Percentiles rank a stretch among this genome's conserved stretches.
Conservation (phyloP, 2,329 filamentous ascomycete species). For the Boeremia exigua region DNA sequence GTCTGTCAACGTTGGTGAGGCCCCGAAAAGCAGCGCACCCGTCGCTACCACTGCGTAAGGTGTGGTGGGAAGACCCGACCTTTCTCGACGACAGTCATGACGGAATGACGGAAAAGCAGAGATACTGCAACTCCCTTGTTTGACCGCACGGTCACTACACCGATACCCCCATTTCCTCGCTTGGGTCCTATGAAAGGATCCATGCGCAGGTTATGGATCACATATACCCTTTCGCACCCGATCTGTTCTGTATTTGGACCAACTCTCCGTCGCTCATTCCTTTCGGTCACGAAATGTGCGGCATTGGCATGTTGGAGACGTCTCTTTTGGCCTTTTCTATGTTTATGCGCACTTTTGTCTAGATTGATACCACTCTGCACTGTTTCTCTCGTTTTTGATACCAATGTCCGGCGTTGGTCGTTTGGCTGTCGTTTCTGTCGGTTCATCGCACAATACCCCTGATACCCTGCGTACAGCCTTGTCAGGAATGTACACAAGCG, state of each 20-base stretch:
- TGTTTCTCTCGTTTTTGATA: slow-evolving; percentile 49
- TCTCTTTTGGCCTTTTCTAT: slow-evolving; percentile 40
- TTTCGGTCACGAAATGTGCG: slow-evolving; percentile 41
- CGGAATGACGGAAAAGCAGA: slow-evolving; percentile 54
- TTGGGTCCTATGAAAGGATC: slow-evolving; percentile 34
- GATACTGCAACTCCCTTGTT: slow-evolving; percentile 47
- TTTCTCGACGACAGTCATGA: slow-evolving; percentile 50
- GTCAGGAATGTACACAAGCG: slow-evolving; percentile 49
- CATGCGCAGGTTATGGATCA: slow-evolving; percentile 40
- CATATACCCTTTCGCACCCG: slow-evolving; percentile 41
- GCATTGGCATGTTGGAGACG: slow-evolving; percentile 45
- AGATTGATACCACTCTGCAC: slow-evolving; percentile 53
- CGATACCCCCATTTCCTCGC: slow-evolving; percentile 41
- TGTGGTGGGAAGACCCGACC: slow-evolving; percentile 49
- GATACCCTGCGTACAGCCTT: slow-evolving; percentile 51
- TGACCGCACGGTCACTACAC: slow-evolving; percentile 46
- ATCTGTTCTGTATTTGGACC: slow-evolving; percentile 33
- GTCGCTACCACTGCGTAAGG: slow-evolving; percentile 53
- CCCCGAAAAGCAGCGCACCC: slow-evolving; percentile 47
- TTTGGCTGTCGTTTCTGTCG: slow-evolving; percentile 38
- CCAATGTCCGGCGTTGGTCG: slow-evolving; percentile 40
- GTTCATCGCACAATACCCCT: slow-evolving; percentile 50
- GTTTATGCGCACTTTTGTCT: slow-evolving; percentile 47
- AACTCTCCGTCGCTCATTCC: slow-evolving; percentile 37
- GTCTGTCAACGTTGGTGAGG: slow-evolving; percentile 48